Conservation (phyloP, 441 rosid species). For the Adansonia grandidieri region DNA sequence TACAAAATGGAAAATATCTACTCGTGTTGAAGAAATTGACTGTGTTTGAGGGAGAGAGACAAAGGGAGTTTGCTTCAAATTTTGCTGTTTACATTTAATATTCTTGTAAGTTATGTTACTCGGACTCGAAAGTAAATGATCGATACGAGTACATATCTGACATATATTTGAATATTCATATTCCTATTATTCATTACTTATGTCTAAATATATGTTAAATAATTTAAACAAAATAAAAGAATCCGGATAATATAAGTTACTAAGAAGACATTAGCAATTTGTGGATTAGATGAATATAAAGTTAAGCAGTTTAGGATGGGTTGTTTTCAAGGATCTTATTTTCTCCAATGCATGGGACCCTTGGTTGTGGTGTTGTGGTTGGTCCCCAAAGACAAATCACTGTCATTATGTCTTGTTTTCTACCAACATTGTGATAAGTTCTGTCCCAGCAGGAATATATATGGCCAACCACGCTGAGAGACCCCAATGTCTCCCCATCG, state of each 20-base stretch:
- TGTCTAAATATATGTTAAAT: too few species aligned
- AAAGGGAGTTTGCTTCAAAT: not conserved
- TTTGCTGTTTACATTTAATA: not conserved
- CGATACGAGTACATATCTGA: too few species aligned
- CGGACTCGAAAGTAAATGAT: too few species aligned
- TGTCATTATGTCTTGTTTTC: conserved; percentile 60
- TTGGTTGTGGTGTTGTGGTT: conserved; percentile 32
- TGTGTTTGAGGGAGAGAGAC: not conserved
- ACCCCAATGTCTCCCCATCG: conserved; percentile 37
- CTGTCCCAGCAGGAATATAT: conserved; percentile 57
- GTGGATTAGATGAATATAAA: conserved; percentile 34
- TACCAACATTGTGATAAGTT: conserved; percentile 59
- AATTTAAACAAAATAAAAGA: too few species aligned
- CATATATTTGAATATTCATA: too few species aligned
- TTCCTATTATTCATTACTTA: too few species aligned
- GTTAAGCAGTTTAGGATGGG: conserved; percentile 26
- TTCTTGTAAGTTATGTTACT: not conserved
- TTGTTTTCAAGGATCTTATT: conserved; percentile 36
- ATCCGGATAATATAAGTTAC: too few species aligned
- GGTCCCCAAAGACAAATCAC: conserved; percentile 57
- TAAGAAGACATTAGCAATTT: conserved; percentile 22
- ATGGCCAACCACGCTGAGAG: conserved; percentile 56
- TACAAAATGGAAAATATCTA: not conserved
- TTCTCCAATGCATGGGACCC: conserved; percentile 43
- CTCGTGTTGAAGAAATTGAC: not conserved